Evolutionary conservation across 169 alveolate genomes (phyloP), one percentile per base, ranked within the genome.

Genomic region (Cryptosporidium muris): DNA sequence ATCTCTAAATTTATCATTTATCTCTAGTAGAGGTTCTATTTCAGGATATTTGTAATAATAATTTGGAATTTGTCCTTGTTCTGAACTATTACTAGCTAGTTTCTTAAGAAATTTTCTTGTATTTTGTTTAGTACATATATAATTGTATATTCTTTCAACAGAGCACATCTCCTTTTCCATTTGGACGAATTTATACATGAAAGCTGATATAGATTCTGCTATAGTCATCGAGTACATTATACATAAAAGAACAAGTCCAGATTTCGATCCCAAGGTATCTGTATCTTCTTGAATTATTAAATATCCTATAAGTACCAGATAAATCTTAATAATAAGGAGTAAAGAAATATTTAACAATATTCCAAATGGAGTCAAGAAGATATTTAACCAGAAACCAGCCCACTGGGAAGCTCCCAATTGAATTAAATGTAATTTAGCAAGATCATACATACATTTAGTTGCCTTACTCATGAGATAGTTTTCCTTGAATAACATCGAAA

Each of bases 131-230:
- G 53, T 38, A 14, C 42, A 48, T 14, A 66, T 66, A 36, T 37
- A 74, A n/a, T 74, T 37, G 8, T 36, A 43, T 4, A 81, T 58
- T 16, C 90, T 64, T 37, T 89, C 92, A 3, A 89, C 89, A 4
- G 92, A 89, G 47, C 92, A 89, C 92, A 89, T 89, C 9, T 89
- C 90, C 14, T 80, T 89, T 42, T 89, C 92, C 60, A 82, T 51
- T 52, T 80, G 80, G 6, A 88, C 82, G n/a, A 60, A 66, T 40
- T 89, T 81, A 16, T 43, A 58, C 38, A 89, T 67, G n/a, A 89
- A 51, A 2, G 89, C 48, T 2, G 90, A 68, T 43, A 89, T 80
- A 16, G 82, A 54, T 6, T 82, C 88, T 4, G 92, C 90, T 48
- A 89, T 62, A 3, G 92, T 68, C 3, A 82, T 82, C 12, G 88